These are phyloP conservation scores for Metarhizium rileyi DNA, from an alignment of 2,329 filamentous ascomycete species.

Conservation along the genomic window DNA sequence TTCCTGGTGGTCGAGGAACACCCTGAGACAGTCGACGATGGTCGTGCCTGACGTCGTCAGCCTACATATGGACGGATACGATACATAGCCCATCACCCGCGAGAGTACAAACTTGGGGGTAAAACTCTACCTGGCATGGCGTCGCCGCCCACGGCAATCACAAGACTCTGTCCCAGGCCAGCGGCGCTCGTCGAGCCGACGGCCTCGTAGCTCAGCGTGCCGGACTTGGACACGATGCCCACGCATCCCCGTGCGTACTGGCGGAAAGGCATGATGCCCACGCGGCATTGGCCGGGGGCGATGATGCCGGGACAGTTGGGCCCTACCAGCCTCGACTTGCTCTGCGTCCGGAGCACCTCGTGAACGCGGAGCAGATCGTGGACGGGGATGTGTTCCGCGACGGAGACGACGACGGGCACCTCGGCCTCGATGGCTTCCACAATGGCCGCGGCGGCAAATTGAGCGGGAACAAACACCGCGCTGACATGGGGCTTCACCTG, in stretches of 20 bases:
- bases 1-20: constrained; percentile 58
- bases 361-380: constrained; percentile 67
- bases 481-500: constrained; percentile 50
- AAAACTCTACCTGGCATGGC: constrained; percentile 49
- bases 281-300: constrained; percentile 55
- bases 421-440: constrained; percentile 70
- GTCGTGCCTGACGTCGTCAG: constrained; percentile 38
- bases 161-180: constrained; percentile 68
- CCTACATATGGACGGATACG: background rate
- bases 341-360: constrained; percentile 61
- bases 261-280: constrained; percentile 31
- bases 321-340: constrained; percentile 62
- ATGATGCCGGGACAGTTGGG: constrained; percentile 79
- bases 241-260: constrained; percentile 48
- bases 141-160: constrained; percentile 71
- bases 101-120: background rate
- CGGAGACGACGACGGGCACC: constrained; percentile 66
- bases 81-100: too few relatives aligned
- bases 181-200: constrained; percentile 64
- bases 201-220: constrained; percentile 71
- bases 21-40: constrained; percentile 57
- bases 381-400: constrained; percentile 70
- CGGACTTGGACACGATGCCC: constrained; percentile 71
- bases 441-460: constrained; percentile 56
- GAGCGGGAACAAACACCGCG: constrained; percentile 64